phyloP scores from a whole-genome alignment of 148 eudicot species.

The Amaranthus hypochondriacus region DNA sequence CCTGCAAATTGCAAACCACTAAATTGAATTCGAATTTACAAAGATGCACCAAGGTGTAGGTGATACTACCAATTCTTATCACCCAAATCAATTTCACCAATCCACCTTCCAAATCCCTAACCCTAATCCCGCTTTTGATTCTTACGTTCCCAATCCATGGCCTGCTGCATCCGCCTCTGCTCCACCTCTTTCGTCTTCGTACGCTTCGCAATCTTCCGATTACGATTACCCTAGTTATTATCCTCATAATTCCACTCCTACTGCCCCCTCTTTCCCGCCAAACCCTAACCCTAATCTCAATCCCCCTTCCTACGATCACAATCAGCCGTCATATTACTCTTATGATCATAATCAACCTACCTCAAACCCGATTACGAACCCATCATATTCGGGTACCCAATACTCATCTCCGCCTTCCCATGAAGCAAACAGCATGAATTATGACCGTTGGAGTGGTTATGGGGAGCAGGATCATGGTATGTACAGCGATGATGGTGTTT shows the following conservation, averaged over 20 bases:
- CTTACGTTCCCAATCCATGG: conserved; percentile 20
- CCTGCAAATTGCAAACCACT: background rate
- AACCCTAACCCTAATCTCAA: conserved; percentile 36
- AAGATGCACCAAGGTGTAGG: conserved; percentile 31
- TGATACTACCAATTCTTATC: conserved; percentile 30
- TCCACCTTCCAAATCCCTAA: conserved; percentile 33
- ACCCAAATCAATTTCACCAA: conserved; percentile 39
- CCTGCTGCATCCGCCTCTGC: conserved; percentile 54
- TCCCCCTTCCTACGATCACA: conserved; percentile 24
- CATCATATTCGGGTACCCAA: conserved; percentile 16
- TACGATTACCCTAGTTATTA: conserved; percentile 38
- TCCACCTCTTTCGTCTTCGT: conserved; percentile 43
- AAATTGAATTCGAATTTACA: background rate
- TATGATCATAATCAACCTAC: conserved; percentile 39
- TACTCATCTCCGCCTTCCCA: conserved; percentile 25
- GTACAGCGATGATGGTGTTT: conserved; percentile 46
- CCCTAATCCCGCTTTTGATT: conserved; percentile 39
- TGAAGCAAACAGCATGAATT: conserved; percentile 15
- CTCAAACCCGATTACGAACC: conserved; percentile 15
- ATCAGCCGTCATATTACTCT: conserved; percentile 31
- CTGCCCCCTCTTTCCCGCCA: conserved; percentile 26
- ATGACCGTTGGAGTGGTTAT: conserved; percentile 28
- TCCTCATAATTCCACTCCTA: conserved; percentile 31
- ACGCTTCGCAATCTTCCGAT: conserved; percentile 28
- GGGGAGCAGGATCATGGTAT: conserved; percentile 20